phyloP scores from a whole-genome alignment of 768 basidiomycete species.

The Boletus reticuloceps region DNA sequence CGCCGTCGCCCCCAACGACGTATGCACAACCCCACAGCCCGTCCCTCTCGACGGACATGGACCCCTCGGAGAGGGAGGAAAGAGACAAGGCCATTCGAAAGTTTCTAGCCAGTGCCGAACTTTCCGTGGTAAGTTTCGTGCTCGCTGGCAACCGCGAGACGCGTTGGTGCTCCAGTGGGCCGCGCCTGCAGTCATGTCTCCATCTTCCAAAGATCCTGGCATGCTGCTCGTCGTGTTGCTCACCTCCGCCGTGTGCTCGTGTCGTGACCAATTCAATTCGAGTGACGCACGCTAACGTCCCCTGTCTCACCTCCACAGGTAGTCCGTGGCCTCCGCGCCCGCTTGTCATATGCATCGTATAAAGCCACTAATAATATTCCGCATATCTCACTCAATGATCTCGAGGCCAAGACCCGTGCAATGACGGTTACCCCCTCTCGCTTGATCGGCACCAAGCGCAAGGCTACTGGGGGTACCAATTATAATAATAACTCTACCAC shows the following conservation, averaged over 20 bases:
- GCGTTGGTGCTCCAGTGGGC: slow-evolving; percentile 39
- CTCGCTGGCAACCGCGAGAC: slow-evolving; percentile 37
- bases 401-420: slow-evolving; percentile 57
- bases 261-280: slow-evolving; percentile 4
- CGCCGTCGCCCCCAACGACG: slow-evolving; percentile 72
- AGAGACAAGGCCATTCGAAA: slow-evolving; percentile 69
- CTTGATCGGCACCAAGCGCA: slow-evolving; percentile 59
- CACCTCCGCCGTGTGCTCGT: slow-evolving; percentile 3
- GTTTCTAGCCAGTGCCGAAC: slow-evolving; percentile 74
- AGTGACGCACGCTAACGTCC: slow-evolving; percentile 23
- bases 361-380: slow-evolving; percentile 76
- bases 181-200: slow-evolving; percentile 19
- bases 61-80: slow-evolving; percentile 50
- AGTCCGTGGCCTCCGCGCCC: slow-evolving; percentile 75
- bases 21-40: slow-evolving; percentile 50
- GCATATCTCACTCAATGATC: slow-evolving; percentile 62
- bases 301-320: slow-evolving; percentile 50
- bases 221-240: background rate
- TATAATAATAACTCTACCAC: slow-evolving; percentile 53
- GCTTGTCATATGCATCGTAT: slow-evolving; percentile 80
- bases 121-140: slow-evolving; percentile 67
- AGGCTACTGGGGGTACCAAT: slow-evolving; percentile 39
- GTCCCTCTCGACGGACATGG: slow-evolving; percentile 40
- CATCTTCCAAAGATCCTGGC: slow-evolving; percentile 3
- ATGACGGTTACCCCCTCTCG: slow-evolving; percentile 48